Base-by-base conservation (phyloP, 441 rosid species). In the Corymbia citriodora region DNA sequence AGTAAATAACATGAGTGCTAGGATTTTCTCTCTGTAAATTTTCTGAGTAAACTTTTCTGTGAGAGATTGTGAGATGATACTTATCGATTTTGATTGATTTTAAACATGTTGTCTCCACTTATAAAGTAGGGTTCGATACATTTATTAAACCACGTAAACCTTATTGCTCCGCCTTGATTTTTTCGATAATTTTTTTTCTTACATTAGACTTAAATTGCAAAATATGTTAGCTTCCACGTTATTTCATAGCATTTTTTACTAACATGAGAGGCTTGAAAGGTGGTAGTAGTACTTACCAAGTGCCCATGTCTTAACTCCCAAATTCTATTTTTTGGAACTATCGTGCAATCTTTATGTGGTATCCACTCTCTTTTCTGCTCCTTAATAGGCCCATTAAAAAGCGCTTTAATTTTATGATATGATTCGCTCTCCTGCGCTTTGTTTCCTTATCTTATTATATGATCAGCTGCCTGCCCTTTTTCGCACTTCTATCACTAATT, bases 121-220 rank as follows among this genome's bases (percentile, higher is more conserved):
- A 1, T 72, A 33, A 70, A 70, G 48, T 36, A 19, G 48, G 45
- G 8, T 70, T 36, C 48, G 7, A 36, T 72, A 2, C 2, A 36
- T 40, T 10, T 19, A 40, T 1, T 74, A 4, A 40, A 74, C 2
- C 25, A 40, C 2, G 0, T 0, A 3, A 74, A 21, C 2, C 10
- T 74, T 40, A 40, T 21, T 1, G 16, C 45, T 40, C 9, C 6
- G 23, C 27, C 2, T 74, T 7, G 49, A 74, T 40, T 23, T 74
- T 21, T 74, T 0, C 23, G 15, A 40, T 40, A 74, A 74, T 11
- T 74, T 74, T 9, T 11, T 2, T 40, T 45, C 17, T 74, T 10
- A 5, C 15, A 1, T 74, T 45, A 48, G 10, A 40, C n/a, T 40
- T 40, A 19, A 36, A 72, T 40, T 40, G 31, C 33, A 19, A 40